These are phyloP conservation scores for Penicillium vulpinum DNA, from an alignment of 2,329 filamentous ascomycete species.

Conservation along the genomic window DNA sequence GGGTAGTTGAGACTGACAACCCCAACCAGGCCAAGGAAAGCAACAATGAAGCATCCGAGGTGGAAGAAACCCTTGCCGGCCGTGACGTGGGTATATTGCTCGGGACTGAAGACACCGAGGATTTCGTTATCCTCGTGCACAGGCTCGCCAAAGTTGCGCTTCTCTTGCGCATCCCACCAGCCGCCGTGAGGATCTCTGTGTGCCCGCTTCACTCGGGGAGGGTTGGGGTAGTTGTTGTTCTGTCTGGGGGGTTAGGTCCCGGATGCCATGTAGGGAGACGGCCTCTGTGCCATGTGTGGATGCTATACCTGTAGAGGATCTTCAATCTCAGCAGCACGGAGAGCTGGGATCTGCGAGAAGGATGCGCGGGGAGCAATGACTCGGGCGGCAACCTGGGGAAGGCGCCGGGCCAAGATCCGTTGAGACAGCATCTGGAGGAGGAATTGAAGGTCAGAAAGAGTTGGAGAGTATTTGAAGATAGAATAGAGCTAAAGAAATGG, in stretches of 20 bases:
- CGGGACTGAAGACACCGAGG: conserved; percentile 82
- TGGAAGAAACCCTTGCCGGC: conserved; percentile 69
- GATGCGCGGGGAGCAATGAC: conserved; percentile 41
- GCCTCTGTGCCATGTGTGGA: background rate
- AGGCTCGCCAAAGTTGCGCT: conserved; percentile 93
- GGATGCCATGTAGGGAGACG: conserved; percentile 11
- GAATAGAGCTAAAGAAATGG: background rate
- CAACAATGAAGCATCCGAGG: conserved; percentile 65
- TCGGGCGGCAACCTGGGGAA: conserved; percentile 42
- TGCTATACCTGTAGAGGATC: conserved; percentile 46
- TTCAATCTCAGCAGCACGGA: conserved; percentile 41
- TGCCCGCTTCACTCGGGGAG: conserved; percentile 72
- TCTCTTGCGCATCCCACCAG: conserved; percentile 98
- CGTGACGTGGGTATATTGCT: conserved; percentile 83
- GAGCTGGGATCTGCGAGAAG: conserved; percentile 44
- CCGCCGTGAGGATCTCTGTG: conserved; percentile 89
- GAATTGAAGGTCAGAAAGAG: conserved; percentile 24
- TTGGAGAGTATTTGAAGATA: background rate
- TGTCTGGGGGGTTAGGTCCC: conserved; percentile 25
- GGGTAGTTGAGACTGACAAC: conserved; percentile 70
- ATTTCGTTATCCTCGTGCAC: conserved; percentile 96
- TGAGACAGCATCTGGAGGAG: conserved; percentile 46
- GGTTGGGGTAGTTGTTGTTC: conserved; percentile 52
- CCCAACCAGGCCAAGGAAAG: conserved; percentile 65
- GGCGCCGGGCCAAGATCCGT: conserved; percentile 46